Conservation (phyloP, 495 filamentous ascomycete species). For the Xylaria venustula region DNA sequence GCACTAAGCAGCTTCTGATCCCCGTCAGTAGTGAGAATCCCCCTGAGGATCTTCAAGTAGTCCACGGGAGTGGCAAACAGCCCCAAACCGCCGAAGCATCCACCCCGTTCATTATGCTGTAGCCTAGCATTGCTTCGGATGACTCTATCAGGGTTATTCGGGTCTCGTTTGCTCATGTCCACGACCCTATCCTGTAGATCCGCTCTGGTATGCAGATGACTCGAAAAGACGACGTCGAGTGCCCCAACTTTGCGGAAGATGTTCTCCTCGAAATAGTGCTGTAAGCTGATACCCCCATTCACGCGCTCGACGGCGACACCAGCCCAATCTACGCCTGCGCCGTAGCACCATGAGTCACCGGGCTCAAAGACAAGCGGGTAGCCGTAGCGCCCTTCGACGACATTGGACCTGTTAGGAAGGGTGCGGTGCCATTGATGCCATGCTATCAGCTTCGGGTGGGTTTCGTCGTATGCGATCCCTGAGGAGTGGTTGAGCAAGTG, state of each 20-base stretch:
- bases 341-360: constrained; percentile 49
- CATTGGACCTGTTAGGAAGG: constrained; percentile 6
- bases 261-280: constrained; percentile 44
- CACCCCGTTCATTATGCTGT: constrained; percentile 15
- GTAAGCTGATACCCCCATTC: constrained; percentile 28
- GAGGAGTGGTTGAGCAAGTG: constrained; percentile 18
- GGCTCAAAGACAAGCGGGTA: constrained; percentile 49
- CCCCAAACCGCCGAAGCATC: constrained; percentile 18
- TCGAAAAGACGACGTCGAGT: constrained; percentile 31
- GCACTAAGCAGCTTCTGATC: constrained; percentile 1
- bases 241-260: constrained; percentile 49
- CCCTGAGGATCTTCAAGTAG: constrained; percentile 15
- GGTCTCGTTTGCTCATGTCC: constrained; percentile 16
- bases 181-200: constrained; percentile 5
- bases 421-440: constrained; percentile 20
- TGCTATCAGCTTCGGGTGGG: constrained; percentile 10
- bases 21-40: constrained; percentile 2
- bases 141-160: background rate
- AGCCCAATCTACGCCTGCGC: constrained; percentile 49
- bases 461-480: constrained; percentile 17
- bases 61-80: constrained; percentile 16
- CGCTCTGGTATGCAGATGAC: constrained; percentile 6
- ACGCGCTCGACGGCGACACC: constrained; percentile 27
- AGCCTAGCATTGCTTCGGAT: constrained; percentile 7
- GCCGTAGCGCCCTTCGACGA: constrained; percentile 26